Evolutionary conservation across 345 rosid species (phyloP), one percentile per base, ranked within the genome.

Genomic region (Ricinus communis): DNA sequence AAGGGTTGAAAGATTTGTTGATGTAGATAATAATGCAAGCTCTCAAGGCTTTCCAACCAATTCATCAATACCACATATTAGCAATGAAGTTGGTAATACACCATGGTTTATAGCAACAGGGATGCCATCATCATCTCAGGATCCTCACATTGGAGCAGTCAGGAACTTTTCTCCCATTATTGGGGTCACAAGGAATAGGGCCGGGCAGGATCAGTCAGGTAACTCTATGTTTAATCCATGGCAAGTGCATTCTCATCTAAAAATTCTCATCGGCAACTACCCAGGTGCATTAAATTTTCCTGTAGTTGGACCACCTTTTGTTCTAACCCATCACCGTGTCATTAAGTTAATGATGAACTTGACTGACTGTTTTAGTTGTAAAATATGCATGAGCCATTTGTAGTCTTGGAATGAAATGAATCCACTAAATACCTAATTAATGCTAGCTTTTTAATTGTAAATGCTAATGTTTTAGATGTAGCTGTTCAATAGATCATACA

Each of bases 91-190:
- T 62, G 64, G 47, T 50, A 19, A 52, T 76, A 66, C 57, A 61
- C 64, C 49, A 52, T 77, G 58, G 68, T 57, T 45, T 24, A 24
- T 55, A 41, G 36, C 21, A 24, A 56, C 63, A 16, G 21, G 61
- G 15, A 33, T 21, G 10, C 73, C 71, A 24, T 54, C 75, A 41
- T 71, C 65, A 65, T 73, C 65, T 43, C 78, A 62, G 43, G 65
- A 65, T 21, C 51, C 19, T 24, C 33, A 40, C 7, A 57, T 31
- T 30, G 73, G 62, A 76, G 58, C 52, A 50, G 50, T 52, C 43
- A 53, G 30, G 40, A 47, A 65, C 66, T 57, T 63, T 33, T 73
- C 49, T 0, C 28, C 73, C 56, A 22, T 38, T 40, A 31, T 59
- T 46, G 74, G 69, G 22, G 49, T 47, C 12, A 21, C 71, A 21